Conservation (phyloP, 2,329 filamentous ascomycete species). For the Zymoseptoria crescenta region DNA sequence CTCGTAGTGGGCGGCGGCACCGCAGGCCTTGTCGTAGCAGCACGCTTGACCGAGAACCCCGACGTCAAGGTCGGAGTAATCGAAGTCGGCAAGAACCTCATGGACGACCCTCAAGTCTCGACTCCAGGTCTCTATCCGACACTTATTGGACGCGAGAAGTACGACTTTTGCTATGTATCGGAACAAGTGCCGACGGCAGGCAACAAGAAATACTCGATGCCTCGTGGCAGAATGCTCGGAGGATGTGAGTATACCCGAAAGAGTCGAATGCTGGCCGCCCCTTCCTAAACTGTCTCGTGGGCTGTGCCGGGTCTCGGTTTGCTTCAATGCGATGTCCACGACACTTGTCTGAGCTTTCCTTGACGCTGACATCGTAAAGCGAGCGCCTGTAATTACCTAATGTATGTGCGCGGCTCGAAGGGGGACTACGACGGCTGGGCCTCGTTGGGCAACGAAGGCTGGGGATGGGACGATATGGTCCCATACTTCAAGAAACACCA, state of each 20-base stretch:
- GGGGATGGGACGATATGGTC: constrained; percentile 23
- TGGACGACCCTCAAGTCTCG: constrained; percentile 25
- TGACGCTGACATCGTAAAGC: constrained; percentile 2
- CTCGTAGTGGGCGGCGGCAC: constrained; percentile 27
- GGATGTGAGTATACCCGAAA: constrained; percentile 14
- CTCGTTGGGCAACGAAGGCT: constrained; percentile 18
- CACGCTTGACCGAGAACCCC: constrained; percentile 23
- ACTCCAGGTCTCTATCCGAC: constrained; percentile 28
- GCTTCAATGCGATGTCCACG: too few relatives aligned
- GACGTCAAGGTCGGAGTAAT: constrained; percentile 27
- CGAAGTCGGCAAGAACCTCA: constrained; percentile 25
- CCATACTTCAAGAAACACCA: constrained; percentile 26
- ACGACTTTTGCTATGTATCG: constrained; percentile 28
- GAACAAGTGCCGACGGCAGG: constrained; percentile 18
- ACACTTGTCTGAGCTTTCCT: constrained; percentile 1
- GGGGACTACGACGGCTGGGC: constrained; percentile 32
- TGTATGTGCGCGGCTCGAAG: constrained; percentile 28
- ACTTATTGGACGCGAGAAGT: constrained; percentile 27
- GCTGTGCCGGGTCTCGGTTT: too few relatives aligned
- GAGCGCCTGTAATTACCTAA: constrained; percentile 33
- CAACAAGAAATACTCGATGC: constrained; percentile 24
- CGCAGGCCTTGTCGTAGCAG: constrained; percentile 24
- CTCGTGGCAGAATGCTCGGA: constrained; percentile 33
- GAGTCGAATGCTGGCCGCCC: too few relatives aligned
- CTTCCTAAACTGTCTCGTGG: too few relatives aligned